Conservation (phyloP, 331 rosid species). For the Saraca asoca region DNA sequence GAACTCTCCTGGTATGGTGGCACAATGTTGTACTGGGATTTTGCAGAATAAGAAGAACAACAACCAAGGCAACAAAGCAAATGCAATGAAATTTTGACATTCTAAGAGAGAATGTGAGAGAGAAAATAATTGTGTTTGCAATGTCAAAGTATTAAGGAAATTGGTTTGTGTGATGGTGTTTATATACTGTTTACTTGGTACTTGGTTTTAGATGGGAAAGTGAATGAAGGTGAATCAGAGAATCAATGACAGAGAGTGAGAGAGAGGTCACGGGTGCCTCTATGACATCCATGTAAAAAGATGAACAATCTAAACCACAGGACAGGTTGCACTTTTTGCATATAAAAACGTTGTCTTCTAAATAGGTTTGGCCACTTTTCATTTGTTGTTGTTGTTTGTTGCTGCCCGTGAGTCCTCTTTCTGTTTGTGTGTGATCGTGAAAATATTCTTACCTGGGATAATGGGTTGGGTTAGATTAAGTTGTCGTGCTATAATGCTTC, state of each 20-base stretch:
- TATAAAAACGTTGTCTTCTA: conserved; percentile 35
- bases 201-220: conserved; percentile 50
- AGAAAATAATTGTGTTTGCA: conserved; percentile 23
- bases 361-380: conserved; percentile 34
- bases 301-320: conserved; percentile 48
- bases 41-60: conserved; percentile 56
- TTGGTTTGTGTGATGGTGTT: conserved; percentile 33
- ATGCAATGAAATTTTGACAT: conserved; percentile 53
- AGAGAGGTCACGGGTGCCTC: conserved; percentile 83
- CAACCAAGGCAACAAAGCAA: conserved; percentile 29
- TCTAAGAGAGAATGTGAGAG: conserved; percentile 33
- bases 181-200: conserved; percentile 41
- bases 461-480: conserved; percentile 29
- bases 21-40: conserved; percentile 45
- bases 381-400: conserved; percentile 47
- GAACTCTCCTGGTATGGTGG: conserved; percentile 72
- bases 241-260: conserved; percentile 39
- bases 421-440: conserved; percentile 53
- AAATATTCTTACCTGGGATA: conserved; percentile 41
- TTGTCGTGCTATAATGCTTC: conserved; percentile 1
- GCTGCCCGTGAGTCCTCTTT: conserved; percentile 65
- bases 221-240: conserved; percentile 47
- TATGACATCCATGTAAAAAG: conserved; percentile 36
- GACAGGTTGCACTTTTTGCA: conserved; percentile 47
- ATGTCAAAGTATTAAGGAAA: conserved; percentile 28